Percentiles rank a stretch among this genome's conserved stretches.
Conservation (phyloP, 139 green algal species). For the Ettlia oleoabundans region DNA sequence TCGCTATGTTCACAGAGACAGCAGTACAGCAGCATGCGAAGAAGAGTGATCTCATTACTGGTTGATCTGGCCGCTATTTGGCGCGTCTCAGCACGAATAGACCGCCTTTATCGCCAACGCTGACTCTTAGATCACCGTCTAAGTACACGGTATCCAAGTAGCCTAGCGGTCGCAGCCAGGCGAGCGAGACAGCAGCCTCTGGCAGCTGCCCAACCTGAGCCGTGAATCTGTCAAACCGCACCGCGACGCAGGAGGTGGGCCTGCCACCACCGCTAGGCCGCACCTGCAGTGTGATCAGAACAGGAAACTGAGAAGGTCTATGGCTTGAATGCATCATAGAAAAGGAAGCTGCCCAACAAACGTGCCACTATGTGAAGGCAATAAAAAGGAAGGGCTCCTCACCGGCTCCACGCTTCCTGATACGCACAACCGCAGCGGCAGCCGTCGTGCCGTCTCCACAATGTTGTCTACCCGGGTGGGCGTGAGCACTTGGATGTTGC, state of each 20-base stretch:
- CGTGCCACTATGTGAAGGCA: background rate
- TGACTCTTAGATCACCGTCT: background rate
- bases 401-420: slow-evolving; percentile 21
- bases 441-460: background rate
- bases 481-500: slow-evolving; percentile 5
- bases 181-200: background rate
- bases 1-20: too few relatives aligned
- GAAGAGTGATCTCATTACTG: too few relatives aligned
- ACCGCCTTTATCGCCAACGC: slow-evolving; percentile 21
- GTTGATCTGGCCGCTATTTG: too few relatives aligned
- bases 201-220: background rate
- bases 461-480: slow-evolving; percentile 23
- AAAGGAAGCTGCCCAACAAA: background rate
- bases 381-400: background rate
- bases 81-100: slow-evolving; percentile 23
- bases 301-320: background rate
- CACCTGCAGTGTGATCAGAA: background rate
- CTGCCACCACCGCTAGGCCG: background rate
- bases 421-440: slow-evolving; percentile 23
- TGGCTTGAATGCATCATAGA: too few relatives aligned
- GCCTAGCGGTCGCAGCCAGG: slow-evolving; percentile 17
- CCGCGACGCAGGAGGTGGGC: slow-evolving; percentile 2
- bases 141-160: slow-evolving; percentile 24
- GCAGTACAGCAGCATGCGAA: too few relatives aligned
- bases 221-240: slow-evolving; percentile 26